Base-by-base conservation (phyloP, 768 basidiomycete genomes). In the Phylloporus sp. region DNA sequence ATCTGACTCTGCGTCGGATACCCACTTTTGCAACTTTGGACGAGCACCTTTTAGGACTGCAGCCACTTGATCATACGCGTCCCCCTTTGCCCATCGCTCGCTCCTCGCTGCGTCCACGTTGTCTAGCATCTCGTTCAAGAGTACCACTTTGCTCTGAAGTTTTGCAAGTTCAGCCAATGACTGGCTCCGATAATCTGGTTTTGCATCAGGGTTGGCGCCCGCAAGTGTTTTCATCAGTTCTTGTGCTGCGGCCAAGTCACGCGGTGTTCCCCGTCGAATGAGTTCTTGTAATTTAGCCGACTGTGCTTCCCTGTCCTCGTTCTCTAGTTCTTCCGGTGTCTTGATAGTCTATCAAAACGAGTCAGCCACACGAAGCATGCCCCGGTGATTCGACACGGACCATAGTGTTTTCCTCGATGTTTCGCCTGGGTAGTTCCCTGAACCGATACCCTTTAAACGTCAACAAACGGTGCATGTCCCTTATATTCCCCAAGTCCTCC, bases 241-340 rank as follows among this genome's bases (percentile, higher is more conserved):
- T 64, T 99, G 95, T 12, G 97, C 97, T 6, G 88, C 91, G 1
- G 88, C 89, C 2, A 99, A 80, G 71, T 99, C 97, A 58, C 92
- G 82, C 0, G 97, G 97, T 18, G 95, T 95, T 13, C 95, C 97
- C 49, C 97, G 76, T 41, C 97, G 83, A 52, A 99, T 97, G 34
- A 98, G 82, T 67, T 99, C 97, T 70, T 99, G 97, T n/a, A 99
- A 78, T 75, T 99, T 98, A 0, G 97, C 97, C 0, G 87, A 86
- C 66, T 99, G 95, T 0, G 95, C 97, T 53, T 85, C 86, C 12
- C 97, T 80, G 66, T 99, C 97, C 66, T 98, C 97, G 53, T 84
- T 86, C 65, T 99, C 97, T 3, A 99, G 81, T 68, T 99, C 95
- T 50, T 95, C 92, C 0, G 97, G 95, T 0, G 91, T 86, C 75